Conservation (phyloP, 2,329 filamentous ascomycete species). For the Zymoseptoria pseudotritici region DNA sequence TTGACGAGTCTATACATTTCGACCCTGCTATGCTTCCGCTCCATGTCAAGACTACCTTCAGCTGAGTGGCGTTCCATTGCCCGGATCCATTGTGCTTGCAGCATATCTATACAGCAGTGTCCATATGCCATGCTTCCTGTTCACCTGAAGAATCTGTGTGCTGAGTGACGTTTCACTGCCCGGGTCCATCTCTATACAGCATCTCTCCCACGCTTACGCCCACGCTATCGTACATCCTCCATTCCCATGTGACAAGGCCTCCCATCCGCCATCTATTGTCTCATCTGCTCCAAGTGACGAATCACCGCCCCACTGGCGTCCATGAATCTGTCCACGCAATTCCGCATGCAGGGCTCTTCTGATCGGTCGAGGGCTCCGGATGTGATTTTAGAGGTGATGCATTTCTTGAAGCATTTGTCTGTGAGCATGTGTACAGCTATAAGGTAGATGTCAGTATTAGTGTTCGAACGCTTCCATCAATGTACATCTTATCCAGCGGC, state of each 20-base stretch:
- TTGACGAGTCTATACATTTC: conserved; percentile 5
- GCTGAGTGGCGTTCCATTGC: not conserved
- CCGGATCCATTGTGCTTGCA: not conserved
- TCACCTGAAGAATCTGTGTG: not conserved
- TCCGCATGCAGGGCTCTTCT: conserved; percentile 79
- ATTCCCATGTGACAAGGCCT: not conserved
- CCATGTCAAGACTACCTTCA: not conserved
- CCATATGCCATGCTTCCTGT: not conserved
- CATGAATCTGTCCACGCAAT: conserved; percentile 91
- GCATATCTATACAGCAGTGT: not conserved
- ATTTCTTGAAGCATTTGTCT: conserved; percentile 78
- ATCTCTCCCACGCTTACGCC: not conserved
- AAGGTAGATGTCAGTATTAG: no score
- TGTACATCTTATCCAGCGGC: no score
- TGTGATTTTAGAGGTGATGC: conserved; percentile 67
- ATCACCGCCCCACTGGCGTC: conserved; percentile 82
- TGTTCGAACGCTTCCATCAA: not conserved
- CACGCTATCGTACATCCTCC: not conserved
- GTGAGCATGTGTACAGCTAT: conserved; percentile 14
- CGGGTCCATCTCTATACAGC: not conserved
- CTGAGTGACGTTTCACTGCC: not conserved
- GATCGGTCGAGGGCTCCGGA: conserved; percentile 62
- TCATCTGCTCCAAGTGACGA: conserved; percentile 67
- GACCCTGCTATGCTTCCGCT: not conserved
- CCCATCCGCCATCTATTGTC: conserved; percentile 4